phyloP scores from a whole-genome alignment of 768 basidiomycete genomes.

The Candolleomyces eurysporus region DNA sequence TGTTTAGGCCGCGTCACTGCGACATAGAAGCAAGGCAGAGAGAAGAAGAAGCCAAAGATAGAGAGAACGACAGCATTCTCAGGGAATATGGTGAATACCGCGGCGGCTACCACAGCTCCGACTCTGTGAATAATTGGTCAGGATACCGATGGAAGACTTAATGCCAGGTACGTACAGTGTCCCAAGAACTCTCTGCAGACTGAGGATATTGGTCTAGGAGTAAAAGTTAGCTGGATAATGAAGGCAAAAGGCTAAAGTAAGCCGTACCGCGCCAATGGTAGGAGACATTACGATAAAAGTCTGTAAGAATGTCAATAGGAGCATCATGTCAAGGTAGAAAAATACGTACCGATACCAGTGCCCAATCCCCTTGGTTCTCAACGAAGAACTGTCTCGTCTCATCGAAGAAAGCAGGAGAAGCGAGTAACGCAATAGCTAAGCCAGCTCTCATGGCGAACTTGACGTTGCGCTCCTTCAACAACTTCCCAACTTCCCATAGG shows the following conservation, averaged over 20 bases:
- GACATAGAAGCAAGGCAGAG: slow-evolving; percentile 91
- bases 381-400: slow-evolving; percentile 74
- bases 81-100: slow-evolving; percentile 71
- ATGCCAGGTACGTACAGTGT: slow-evolving; percentile 59
- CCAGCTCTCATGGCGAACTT: slow-evolving; percentile 90
- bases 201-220: slow-evolving; percentile 78
- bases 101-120: slow-evolving; percentile 76
- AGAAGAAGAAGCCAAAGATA: slow-evolving; percentile 84
- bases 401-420: slow-evolving; percentile 87
- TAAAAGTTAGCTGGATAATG: slow-evolving; percentile 11
- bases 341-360: slow-evolving; percentile 77
- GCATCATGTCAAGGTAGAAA: background rate
- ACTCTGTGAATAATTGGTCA: slow-evolving; percentile 41
- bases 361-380: slow-evolving; percentile 91
- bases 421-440: slow-evolving; percentile 77
- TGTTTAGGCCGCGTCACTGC: slow-evolving; percentile 79
- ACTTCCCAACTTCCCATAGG: slow-evolving; percentile 68
- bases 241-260: background rate
- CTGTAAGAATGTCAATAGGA: slow-evolving; percentile 29
- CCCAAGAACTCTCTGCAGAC: slow-evolving; percentile 79
- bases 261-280: slow-evolving; percentile 76
- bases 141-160: slow-evolving; percentile 3
- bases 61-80: slow-evolving; percentile 74
- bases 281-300: slow-evolving; percentile 92
- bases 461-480: slow-evolving; percentile 69